A percentile compares a stretch with the other conserved stretches of the same genome.
Conservation (phyloP, 495 filamentous ascomycete genomes). For the Trichocladium antarcticum region DNA sequence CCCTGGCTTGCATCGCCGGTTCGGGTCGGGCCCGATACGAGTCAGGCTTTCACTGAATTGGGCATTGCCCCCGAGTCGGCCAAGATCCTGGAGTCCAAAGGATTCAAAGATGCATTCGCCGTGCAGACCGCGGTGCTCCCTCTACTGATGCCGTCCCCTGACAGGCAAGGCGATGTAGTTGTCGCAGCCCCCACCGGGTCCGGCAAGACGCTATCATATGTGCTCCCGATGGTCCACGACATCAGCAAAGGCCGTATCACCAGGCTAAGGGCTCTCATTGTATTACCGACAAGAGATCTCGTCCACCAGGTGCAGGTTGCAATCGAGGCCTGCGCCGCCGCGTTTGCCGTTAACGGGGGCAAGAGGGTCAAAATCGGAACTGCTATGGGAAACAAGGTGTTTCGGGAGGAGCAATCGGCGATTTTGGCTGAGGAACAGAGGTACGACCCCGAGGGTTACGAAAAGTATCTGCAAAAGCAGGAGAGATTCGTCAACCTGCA, state of each 20-base stretch:
- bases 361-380: slow-evolving; percentile 64
- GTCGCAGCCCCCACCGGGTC: slow-evolving; percentile 87
- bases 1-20: slow-evolving; percentile 68
- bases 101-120: slow-evolving; percentile 67
- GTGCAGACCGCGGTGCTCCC: slow-evolving; percentile 76
- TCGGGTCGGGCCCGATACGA: slow-evolving; percentile 46
- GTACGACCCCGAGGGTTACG: slow-evolving; percentile 28
- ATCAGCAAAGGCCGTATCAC: slow-evolving; percentile 49
- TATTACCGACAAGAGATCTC: slow-evolving; percentile 83
- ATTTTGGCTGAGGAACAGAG: slow-evolving; percentile 53
- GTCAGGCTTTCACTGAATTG: slow-evolving; percentile 50
- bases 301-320: slow-evolving; percentile 70
- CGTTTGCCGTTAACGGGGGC: slow-evolving; percentile 37
- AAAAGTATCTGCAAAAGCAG: slow-evolving; percentile 17
- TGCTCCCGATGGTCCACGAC: slow-evolving; percentile 72
- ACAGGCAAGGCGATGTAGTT: slow-evolving; percentile 60
- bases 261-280: slow-evolving; percentile 61
- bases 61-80: slow-evolving; percentile 33
- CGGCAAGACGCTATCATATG: slow-evolving; percentile 85
- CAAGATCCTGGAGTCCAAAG: slow-evolving; percentile 49
- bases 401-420: slow-evolving; percentile 60
- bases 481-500: slow-evolving; percentile 12
- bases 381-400: slow-evolving; percentile 64
- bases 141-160: slow-evolving; percentile 51
- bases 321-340: slow-evolving; percentile 51